Evolutionary conservation across 139 green algal species (phyloP).

Genomic region (Chlorella sp.): DNA sequence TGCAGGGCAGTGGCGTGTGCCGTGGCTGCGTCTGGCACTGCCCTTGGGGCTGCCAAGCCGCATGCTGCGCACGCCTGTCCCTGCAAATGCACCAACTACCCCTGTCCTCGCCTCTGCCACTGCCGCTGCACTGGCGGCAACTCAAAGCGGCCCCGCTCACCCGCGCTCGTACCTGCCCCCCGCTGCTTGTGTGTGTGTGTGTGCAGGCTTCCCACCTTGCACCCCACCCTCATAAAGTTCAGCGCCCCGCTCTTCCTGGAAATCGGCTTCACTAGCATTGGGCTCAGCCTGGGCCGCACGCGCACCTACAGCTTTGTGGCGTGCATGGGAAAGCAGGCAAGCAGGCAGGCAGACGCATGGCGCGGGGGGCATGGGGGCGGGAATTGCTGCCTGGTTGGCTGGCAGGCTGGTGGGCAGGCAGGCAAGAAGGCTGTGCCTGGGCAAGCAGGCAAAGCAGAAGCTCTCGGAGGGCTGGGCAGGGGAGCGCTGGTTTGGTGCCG

Average conservation of each 20-base stretch:
- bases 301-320: constrained; percentile 36
- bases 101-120: not conserved
- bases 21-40: too few species aligned
- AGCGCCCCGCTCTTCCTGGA: constrained; percentile 39
- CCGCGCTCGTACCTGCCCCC: not conserved
- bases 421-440: too few species aligned
- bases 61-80: too few species aligned
- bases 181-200: not conserved
- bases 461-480: not conserved
- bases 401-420: too few species aligned
- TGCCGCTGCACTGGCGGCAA: not conserved
- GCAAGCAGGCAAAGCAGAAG: not conserved
- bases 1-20: too few species aligned
- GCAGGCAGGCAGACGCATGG: too few species aligned
- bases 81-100: not conserved
- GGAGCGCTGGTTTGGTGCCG: too few species aligned
- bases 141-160: not conserved
- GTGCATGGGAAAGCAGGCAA: constrained; percentile 19
- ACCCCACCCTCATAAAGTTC: constrained; percentile 36
- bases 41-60: too few species aligned
- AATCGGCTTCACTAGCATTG: constrained; percentile 17
- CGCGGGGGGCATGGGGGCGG: too few species aligned
- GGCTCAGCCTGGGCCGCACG: constrained; percentile 24
- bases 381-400: too few species aligned
- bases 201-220: constrained; percentile 29